These are phyloP conservation scores for Paecilomyces niveus DNA, from an alignment of 2,329 filamentous ascomycete genomes.

Conservation along the genomic window DNA sequence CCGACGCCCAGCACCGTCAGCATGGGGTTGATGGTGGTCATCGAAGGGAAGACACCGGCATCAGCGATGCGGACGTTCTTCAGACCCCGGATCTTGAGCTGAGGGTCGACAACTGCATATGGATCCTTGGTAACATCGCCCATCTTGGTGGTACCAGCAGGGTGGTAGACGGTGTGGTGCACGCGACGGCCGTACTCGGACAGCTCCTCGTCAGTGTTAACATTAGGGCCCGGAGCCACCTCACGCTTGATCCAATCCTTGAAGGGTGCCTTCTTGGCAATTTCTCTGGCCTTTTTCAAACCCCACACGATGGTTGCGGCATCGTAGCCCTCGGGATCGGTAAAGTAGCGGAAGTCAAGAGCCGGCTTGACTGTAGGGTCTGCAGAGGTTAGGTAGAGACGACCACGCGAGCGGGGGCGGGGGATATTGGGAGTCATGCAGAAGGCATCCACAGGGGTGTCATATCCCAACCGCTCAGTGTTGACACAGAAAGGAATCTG, in stretches of 20 bases:
- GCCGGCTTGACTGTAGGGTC: conserved; percentile 73
- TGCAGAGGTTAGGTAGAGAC: conserved; percentile 67
- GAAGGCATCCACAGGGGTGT: conserved; percentile 66
- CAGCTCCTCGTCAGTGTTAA: conserved; percentile 72
- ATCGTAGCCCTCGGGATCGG: conserved; percentile 77
- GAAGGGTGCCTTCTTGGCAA: conserved; percentile 70
- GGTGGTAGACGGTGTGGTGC: conserved; percentile 87
- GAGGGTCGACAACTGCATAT: conserved; percentile 71
- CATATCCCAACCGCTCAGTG: conserved; percentile 72
- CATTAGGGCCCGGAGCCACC: conserved; percentile 66
- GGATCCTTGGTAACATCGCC: conserved; percentile 62
- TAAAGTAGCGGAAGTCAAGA: conserved; percentile 85
- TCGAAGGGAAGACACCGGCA: conserved; percentile 81
- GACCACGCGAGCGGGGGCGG: conserved; percentile 69
- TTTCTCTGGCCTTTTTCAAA: conserved; percentile 67
- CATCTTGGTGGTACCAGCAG: conserved; percentile 86
- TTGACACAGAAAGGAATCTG: conserved; percentile 89
- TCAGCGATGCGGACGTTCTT: conserved; percentile 73
- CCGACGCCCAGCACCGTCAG: conserved; percentile 77
- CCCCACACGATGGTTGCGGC: conserved; percentile 73
- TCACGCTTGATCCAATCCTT: conserved; percentile 76
- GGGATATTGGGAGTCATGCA: conserved; percentile 93
- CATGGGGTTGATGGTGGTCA: conserved; percentile 85
- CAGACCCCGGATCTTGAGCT: conserved; percentile 65
- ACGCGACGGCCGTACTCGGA: conserved; percentile 73